Conservation (phyloP, 2,329 filamentous ascomycete species). For the Fusarium phyllophilum region DNA sequence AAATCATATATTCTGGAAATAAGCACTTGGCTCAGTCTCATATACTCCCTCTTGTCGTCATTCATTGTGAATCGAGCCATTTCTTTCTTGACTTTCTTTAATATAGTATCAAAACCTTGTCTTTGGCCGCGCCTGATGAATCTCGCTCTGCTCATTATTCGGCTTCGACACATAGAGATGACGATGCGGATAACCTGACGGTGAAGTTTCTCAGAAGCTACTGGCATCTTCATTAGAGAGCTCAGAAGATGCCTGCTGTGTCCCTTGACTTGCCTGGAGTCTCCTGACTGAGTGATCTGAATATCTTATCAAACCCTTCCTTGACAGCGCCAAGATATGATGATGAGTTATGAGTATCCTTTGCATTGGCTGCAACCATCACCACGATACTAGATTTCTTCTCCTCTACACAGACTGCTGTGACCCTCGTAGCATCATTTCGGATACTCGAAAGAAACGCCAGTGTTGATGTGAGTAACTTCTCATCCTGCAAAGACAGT, state of each 20-base stretch:
- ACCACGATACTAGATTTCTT: background rate
- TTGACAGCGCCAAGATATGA: conserved; percentile 25
- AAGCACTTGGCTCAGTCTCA: background rate
- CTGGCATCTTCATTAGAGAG: background rate
- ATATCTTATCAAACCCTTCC: conserved; percentile 28
- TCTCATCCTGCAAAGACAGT: conserved; percentile 31
- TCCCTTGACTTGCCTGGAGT: background rate
- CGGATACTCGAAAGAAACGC: conserved; percentile 34
- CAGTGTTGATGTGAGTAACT: conserved; percentile 19
- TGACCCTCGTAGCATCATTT: conserved; percentile 12
- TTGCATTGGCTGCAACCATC: conserved; percentile 37
- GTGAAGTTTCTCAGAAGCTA: background rate
- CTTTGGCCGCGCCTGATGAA: background rate
- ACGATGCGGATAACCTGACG: conserved; percentile 4
- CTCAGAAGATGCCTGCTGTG: background rate
- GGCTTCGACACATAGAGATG: conserved; percentile 20
- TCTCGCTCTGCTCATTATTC: conserved; percentile 14
- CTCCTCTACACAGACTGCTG: conserved; percentile 37
- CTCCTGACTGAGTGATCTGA: conserved; percentile 1
- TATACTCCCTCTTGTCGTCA: background rate
- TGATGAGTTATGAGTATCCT: background rate
- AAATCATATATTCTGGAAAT: background rate
- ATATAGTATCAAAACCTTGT: background rate
- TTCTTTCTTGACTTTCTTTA: background rate
- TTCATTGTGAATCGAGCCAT: background rate